Evolutionary conservation across 1,284 basidiomycete species (phyloP).

Genomic region (Coniferiporia sulphurascens): DNA sequence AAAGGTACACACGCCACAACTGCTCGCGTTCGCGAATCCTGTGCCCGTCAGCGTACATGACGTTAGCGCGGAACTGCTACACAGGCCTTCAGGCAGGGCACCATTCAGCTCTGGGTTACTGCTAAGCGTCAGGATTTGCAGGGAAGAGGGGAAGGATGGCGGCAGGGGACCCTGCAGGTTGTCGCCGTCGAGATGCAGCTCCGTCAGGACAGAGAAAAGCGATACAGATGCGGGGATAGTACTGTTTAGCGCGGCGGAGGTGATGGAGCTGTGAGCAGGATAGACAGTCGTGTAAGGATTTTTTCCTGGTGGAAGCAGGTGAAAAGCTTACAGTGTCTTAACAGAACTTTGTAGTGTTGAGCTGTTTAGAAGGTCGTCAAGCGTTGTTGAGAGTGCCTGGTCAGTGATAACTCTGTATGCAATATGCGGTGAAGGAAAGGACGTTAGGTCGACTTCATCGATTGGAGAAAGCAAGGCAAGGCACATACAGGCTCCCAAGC

Average conservation of each 20-base stretch:
- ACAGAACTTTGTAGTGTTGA: slow-evolving; percentile 32
- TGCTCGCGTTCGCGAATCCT: slow-evolving; percentile 10
- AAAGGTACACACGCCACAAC: slow-evolving; percentile 21
- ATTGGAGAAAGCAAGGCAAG: neutral
- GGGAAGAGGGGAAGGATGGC: slow-evolving; percentile 25
- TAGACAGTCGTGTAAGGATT: neutral
- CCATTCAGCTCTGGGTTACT: slow-evolving; percentile 30
- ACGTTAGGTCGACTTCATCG: neutral
- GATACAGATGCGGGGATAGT: slow-evolving; percentile 27
- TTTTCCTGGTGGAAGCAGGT: neutral
- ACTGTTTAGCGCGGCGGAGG: slow-evolving; percentile 31
- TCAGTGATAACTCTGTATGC: slow-evolving; percentile 33
- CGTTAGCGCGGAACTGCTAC: slow-evolving; percentile 18
- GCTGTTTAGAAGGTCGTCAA: slow-evolving; percentile 32
- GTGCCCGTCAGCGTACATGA: slow-evolving; percentile 22
- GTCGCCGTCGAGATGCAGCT: slow-evolving; percentile 31
- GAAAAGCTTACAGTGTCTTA: slow-evolving; percentile 31
- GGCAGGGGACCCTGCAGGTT: slow-evolving; percentile 30
- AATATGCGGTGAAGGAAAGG: neutral
- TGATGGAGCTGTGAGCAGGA: slow-evolving; percentile 24
- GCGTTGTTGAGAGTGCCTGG: slow-evolving; percentile 29
- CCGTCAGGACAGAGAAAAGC: slow-evolving; percentile 27
- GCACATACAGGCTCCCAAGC: slow-evolving; percentile 39
- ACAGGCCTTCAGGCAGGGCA: slow-evolving; percentile 22
- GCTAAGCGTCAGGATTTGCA: slow-evolving; percentile 29